Base-by-base conservation (phyloP, 345 rosid genomes). In the Punica granatum region DNA sequence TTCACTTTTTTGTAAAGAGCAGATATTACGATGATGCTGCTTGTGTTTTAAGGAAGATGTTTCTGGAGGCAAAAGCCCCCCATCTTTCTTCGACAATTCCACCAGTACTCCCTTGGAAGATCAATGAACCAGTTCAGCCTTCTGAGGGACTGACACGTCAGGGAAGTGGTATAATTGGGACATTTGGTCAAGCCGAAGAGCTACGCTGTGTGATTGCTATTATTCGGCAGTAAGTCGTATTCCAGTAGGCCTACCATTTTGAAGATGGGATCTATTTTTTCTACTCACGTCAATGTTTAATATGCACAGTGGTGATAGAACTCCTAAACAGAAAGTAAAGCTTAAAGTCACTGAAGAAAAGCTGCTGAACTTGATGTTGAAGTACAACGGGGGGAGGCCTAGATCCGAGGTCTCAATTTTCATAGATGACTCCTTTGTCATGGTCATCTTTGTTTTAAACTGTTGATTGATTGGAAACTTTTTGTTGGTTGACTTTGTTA, bases 21-120 rank as follows among this genome's bases (percentile, higher is more conserved):
- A 94, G 99, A 79, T 95, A 95, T 73, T 95, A 95, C 70, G 99
- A 95, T 75, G 99, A 95, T 81, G 91, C 96, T 68, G 99, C 99
- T 39, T 95, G 98, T 79, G 96, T 92, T 68, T 66, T 95, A 70
- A 80, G 98, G 79, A 92, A 95, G 85, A 84, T 95, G 94, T 90
- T 90, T 76, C 69, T 95, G 80, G 99, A 95, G 75, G 99, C 96
- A 63, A 95, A 90, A 86, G 98, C 99, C 77, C 99, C 99, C 72
- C 99, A 95, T 72, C 93, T 90, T 66, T 92, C 99, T 61, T 83
- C 97, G 14, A 81, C 81, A 36, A 82, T 95, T 74, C 98, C 99
- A n/a, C 97, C 98, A 59, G 76, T 70, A 62, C 80, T 95, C 71
- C 99, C 98, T 44, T 95, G 99, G 99, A 95, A 95, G 73, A 80